Base-by-base conservation (phyloP, 139 green algal genomes). In the Tetraselmis chui region DNA sequence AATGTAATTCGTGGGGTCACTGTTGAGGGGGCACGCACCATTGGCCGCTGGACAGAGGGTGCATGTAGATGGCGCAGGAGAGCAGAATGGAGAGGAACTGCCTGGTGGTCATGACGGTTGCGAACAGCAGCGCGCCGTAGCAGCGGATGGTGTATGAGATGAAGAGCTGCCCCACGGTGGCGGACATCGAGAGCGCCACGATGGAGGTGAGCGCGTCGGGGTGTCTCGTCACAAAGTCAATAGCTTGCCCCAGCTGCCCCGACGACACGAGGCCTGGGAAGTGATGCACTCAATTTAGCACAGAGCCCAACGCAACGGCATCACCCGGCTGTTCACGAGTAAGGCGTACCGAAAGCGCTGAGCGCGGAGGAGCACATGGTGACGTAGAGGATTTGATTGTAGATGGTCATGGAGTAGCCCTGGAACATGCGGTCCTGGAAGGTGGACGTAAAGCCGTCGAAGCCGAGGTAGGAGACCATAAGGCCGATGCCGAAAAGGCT, bases 111-210 rank as follows among this genome's bases (percentile, higher is more conserved):
- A 98, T 98, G 84, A 98, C 92, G 79, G 93, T 95, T 18, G 94
- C 95, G 82, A 98, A 97, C n/a, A 94, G 83, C n/a, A 98, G 84
- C 0, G 95, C 93, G n/a, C 94, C 94, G 82, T 95, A 97, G 1
- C 86, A 87, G 77, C 95, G 94, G 45, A 67, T 67, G 45, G 45
- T 67, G 45, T 67, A 67, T 18, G 45, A 67, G 82, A 88, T 85
- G 85, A 90, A 88, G 32, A 93, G 85, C 32, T 91, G 85, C 18
- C 85, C 85, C 83, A 86, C 82, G 32, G 91, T 94, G 29, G 91
- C 89, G 5, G 90, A 83, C 18, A 89, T 31, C 0, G 89, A 94
- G 24, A 96, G 88, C n/a, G 86, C 59, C 27, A 96, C 67, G 29
- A 96, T 94, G 29, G 85, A 83, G 27, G 28, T 76, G 24, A 95